Conservation (phyloP, 345 rosid species). For the Syzygium grande region DNA sequence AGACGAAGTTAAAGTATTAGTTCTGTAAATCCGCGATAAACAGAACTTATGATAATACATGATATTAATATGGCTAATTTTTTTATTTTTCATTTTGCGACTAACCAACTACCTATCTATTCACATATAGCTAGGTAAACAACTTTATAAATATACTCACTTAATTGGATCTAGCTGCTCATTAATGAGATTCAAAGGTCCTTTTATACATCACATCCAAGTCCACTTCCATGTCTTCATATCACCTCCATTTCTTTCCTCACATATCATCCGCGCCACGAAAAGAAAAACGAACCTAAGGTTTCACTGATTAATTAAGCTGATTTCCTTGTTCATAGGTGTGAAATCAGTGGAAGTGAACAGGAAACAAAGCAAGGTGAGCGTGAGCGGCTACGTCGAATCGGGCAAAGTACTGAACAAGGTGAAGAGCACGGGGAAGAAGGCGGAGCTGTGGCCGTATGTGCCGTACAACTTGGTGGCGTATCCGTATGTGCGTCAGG, state of each 20-base stretch:
- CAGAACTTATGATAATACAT: background rate
- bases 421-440: slow-evolving; percentile 35
- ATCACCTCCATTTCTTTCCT: background rate
- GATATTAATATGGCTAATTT: background rate
- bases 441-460: slow-evolving; percentile 53
- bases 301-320: background rate
- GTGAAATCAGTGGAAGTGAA: slow-evolving; percentile 33
- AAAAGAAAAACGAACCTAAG: background rate
- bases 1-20: background rate
- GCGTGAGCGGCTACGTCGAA: slow-evolving; percentile 36
- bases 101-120: background rate
- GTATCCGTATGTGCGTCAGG: slow-evolving; percentile 32
- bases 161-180: background rate
- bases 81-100: background rate
- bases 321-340: slow-evolving; percentile 7
- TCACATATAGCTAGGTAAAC: background rate
- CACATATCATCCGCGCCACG: background rate
- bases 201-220: background rate
- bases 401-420: slow-evolving; percentile 34
- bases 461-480: slow-evolving; percentile 39
- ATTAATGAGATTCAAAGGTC: background rate
- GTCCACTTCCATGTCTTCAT: background rate
- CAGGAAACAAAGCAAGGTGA: slow-evolving; percentile 43
- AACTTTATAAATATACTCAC: background rate
- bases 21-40: background rate